A percentile compares a stretch with the other conserved stretches of the same genome.
These are phyloP conservation scores for Apiotrichum sp. DNA, from an alignment of 1,284 basidiomycete species.

Conservation along the genomic window DNA sequence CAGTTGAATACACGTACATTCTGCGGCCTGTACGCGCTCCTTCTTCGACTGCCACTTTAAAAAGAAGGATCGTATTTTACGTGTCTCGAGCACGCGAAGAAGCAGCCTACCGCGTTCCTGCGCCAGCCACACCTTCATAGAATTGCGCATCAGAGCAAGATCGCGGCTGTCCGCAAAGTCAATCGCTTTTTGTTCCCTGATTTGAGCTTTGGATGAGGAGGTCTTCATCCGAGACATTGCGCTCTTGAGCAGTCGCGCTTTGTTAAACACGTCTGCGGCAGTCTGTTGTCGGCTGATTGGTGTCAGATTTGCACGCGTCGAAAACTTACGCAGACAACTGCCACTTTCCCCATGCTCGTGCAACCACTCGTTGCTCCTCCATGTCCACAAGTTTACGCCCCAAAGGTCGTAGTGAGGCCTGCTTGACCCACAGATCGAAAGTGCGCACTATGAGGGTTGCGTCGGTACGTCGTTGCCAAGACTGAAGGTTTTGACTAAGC, in stretches of 20 bases:
- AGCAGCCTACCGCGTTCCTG: conserved; percentile 13
- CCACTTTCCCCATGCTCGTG: conserved; percentile 24
- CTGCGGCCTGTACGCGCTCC: background rate
- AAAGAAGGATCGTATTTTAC: background rate
- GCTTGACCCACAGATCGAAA: conserved; percentile 19
- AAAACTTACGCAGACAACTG: conserved; percentile 16
- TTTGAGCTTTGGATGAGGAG: background rate
- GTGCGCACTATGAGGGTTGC: background rate
- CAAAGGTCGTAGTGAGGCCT: conserved; percentile 7
- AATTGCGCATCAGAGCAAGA: conserved; percentile 8
- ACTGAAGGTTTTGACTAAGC: background rate
- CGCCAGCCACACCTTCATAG: conserved; percentile 12
- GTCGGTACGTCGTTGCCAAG: conserved; percentile 3
- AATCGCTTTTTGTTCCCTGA: conserved; percentile 1
- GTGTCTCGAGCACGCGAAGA: conserved; percentile 11
- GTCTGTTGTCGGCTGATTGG: background rate
- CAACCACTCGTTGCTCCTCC: conserved; percentile 8
- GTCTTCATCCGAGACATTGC: conserved; percentile 14
- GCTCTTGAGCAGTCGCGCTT: conserved; percentile 3
- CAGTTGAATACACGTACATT: conserved; percentile 1
- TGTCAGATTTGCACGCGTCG: background rate
- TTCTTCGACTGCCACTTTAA: conserved; percentile 7
- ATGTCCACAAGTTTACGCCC: conserved; percentile 8
- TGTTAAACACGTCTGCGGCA: conserved; percentile 8
- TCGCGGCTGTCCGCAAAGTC: conserved; percentile 6